Evolutionary conservation across 768 basidiomycete genomes (phyloP).

Genomic region (Auricularia cornea): DNA sequence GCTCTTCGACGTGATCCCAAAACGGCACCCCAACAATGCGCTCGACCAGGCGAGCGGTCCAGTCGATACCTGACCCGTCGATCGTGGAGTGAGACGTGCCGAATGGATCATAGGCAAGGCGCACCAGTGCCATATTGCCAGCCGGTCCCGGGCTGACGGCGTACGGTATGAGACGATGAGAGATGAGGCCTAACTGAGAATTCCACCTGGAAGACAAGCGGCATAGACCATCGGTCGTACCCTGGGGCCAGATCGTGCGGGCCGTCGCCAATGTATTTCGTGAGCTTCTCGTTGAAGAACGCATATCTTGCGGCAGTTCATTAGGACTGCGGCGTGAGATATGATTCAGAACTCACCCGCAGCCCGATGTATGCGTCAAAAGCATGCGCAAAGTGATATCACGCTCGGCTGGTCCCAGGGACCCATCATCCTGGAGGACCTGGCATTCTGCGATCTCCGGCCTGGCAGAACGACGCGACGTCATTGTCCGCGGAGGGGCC

Average conservation of each 20-base stretch:
- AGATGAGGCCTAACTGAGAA: background rate
- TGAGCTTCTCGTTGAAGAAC: background rate
- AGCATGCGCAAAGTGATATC: constrained; percentile 3
- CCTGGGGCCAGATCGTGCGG: background rate
- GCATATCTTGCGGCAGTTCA: background rate
- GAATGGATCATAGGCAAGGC: background rate
- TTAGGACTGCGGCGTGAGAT: background rate
- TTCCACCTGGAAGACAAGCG: background rate
- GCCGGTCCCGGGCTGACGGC: background rate
- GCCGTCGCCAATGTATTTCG: background rate
- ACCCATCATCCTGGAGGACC: background rate
- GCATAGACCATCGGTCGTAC: background rate
- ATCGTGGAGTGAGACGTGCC: background rate
- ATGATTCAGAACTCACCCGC: background rate
- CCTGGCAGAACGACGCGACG: background rate
- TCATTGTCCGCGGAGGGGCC: background rate
- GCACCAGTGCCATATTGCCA: background rate
- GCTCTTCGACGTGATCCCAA: background rate
- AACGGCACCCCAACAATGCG: background rate
- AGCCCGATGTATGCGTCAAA: constrained; percentile 1
- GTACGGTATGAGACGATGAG: background rate
- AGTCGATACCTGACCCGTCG: background rate
- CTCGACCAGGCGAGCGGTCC: background rate
- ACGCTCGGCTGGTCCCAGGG: background rate
- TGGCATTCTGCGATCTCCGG: background rate